Percentiles rank a stretch among this genome's conserved stretches.
These are phyloP conservation scores for Senna tora DNA, from an alignment of 306 rosid genomes.

Conservation along the genomic window DNA sequence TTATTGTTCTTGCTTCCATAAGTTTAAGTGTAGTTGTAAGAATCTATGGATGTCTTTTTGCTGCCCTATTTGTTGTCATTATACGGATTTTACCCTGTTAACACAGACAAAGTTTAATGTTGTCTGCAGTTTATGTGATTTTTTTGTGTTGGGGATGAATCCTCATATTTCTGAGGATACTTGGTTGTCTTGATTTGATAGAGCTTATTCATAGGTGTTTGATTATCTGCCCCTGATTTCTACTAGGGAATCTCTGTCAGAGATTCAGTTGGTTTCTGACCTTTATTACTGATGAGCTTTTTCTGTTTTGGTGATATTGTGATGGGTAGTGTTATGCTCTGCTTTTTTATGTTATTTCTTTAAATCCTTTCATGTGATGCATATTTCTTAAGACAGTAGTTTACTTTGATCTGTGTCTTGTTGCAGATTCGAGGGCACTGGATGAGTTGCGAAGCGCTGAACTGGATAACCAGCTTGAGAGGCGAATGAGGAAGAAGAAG, in stretches of 20 bases:
- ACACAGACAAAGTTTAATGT: not conserved
- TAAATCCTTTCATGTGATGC: slow-evolving; percentile 24
- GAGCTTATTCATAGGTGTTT: not conserved
- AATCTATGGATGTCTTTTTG: not conserved
- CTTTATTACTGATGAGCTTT: not conserved
- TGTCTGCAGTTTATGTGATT: not conserved
- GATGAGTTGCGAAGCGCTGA: slow-evolving; percentile 75
- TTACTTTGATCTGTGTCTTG: slow-evolving; percentile 38
- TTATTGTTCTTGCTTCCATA: not conserved
- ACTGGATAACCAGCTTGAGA: slow-evolving; percentile 70
- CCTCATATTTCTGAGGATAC: not conserved
- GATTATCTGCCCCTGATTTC: not conserved
- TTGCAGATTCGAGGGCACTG: slow-evolving; percentile 59
- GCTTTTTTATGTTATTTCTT: not conserved
- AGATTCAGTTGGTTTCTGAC: not conserved
- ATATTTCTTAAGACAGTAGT: slow-evolving; percentile 7
- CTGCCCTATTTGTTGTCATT: not conserved
- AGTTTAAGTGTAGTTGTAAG: not conserved
- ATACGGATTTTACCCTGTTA: not conserved
- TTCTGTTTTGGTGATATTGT: not conserved
- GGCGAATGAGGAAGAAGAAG: slow-evolving; percentile 67
- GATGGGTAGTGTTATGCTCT: not conserved
- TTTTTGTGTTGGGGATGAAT: not conserved
- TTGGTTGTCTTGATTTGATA: not conserved
- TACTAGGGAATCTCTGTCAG: not conserved